Evolutionary conservation across 176 grass and related monocot genomes (phyloP).

Genomic region (Zoysia pacifica): DNA sequence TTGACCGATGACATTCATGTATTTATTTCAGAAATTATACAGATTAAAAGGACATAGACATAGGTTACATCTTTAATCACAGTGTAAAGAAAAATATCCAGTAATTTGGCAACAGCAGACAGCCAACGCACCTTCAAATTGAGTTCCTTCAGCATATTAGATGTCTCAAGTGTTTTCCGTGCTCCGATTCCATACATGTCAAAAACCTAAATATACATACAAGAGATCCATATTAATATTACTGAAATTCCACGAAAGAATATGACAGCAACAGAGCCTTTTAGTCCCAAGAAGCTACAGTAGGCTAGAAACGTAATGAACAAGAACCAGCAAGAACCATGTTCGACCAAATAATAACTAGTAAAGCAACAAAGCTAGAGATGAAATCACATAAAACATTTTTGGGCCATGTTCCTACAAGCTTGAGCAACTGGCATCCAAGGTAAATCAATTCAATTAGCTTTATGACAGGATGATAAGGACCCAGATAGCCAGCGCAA

Average conservation of each 20-base stretch:
- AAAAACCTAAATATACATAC: conserved; percentile 65
- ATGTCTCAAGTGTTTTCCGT: conserved; percentile 50
- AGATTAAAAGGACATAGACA: conserved; percentile 1
- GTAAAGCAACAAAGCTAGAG: not conserved
- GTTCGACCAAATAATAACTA: not conserved
- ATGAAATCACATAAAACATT: not conserved
- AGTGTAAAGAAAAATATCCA: not conserved
- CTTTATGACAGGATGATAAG: not conserved
- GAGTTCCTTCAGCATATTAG: conserved; percentile 75
- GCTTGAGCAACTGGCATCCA: not conserved
- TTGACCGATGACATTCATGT: not conserved
- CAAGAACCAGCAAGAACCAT: not conserved
- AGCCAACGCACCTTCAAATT: conserved; percentile 65
- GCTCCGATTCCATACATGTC: conserved; percentile 88
- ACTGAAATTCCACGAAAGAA: conserved; percentile 13
- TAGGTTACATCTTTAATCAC: not conserved
- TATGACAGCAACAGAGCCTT: not conserved
- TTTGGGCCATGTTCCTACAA: not conserved
- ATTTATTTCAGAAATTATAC: not conserved
- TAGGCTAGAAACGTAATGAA: not conserved
- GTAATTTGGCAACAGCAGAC: not conserved
- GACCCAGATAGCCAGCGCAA: not conserved
- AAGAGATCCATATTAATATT: conserved; percentile 22
- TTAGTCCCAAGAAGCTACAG: not conserved
- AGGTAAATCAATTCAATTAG: not conserved